phyloP scores from a whole-genome alignment of 192 early-diverging fungal genomes.

The Umbelopsis vinacea region DNA sequence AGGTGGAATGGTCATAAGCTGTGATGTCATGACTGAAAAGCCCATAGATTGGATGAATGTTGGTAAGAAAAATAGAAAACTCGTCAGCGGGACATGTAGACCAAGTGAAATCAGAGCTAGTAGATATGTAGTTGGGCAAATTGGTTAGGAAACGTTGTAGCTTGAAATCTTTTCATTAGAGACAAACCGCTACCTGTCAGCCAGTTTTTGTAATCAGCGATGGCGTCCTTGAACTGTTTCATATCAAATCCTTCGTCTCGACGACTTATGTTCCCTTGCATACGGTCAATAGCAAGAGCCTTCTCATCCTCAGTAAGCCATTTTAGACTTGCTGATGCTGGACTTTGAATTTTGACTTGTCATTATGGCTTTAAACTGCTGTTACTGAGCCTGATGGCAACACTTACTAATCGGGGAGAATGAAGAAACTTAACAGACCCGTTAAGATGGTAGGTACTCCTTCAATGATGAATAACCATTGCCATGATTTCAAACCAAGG shows the following conservation, averaged over 20 bases:
- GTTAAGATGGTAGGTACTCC: constrained; percentile 63
- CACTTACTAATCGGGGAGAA: constrained; percentile 50
- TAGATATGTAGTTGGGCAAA: not conserved
- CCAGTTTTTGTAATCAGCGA: constrained; percentile 42
- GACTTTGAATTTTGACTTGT: not conserved
- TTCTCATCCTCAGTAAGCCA: constrained; percentile 43
- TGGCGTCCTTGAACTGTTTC: constrained; percentile 38
- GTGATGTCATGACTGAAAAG: constrained; percentile 44
- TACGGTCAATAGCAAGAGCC: constrained; percentile 40
- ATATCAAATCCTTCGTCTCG: constrained; percentile 24
- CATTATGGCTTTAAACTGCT: not conserved
- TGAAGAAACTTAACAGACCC: constrained; percentile 53
- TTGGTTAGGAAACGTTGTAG: not conserved
- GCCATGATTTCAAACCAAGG: constrained; percentile 64
- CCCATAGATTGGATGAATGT: constrained; percentile 54
- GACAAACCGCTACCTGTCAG: constrained; percentile 2
- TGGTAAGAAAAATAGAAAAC: constrained; percentile 56
- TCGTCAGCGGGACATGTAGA: constrained; percentile 54
- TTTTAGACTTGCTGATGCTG: constrained; percentile 40
- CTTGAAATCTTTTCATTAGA: not conserved
- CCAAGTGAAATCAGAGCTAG: constrained; percentile 35
- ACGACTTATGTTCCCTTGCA: constrained; percentile 27
- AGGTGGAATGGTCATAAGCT: constrained; percentile 48
- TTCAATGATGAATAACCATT: constrained; percentile 75
- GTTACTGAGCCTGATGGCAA: not conserved